Evolutionary conservation across 2,329 filamentous ascomycete species (phyloP), one percentile per base, ranked within the genome.

Genomic region (Xylaria sp.): DNA sequence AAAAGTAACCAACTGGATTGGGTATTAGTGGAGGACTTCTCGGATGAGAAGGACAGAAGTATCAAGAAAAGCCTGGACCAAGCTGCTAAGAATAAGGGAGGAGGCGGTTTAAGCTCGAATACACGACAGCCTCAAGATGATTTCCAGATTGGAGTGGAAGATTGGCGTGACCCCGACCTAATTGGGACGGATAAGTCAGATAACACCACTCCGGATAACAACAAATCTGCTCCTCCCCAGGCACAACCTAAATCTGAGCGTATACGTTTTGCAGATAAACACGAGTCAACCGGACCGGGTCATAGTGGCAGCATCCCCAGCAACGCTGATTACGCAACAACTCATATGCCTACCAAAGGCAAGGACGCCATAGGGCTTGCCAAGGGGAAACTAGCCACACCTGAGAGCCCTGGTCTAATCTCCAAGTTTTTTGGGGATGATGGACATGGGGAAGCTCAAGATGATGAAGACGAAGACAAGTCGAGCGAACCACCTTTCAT

Each of bases 131-230:
- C 68, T 1, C 60, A 82, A 53, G 90, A 93, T 76, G 87, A 85
- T 63, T 95, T 94, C 76, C 85, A 92, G 50, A 94, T 95, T 73
- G 92, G 92, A n/a, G 89, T 94, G 13, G 91, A 96, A 71, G 92
- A 96, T 76, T 95, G 92, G 92, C 87, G 92, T 71, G 92, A 96
- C 76, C 90, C 92, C 5, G 92, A 93, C 76, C 81, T 93, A 20
- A 82, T 93, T 25, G 84, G 83, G 1, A 76, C 73, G 31, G 45
- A 79, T 68, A 66, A 69, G 38, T 39, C 62, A 15, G 61, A 66
- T 38, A 66, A 45, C 6, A 58, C 63, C 29, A 42, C 42, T 5
- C 27, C 75, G 44, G 72, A 74, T 56, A 69, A 75, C 25, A 73
- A 75, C 66, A 81, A 80, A 63, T 66, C 71, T 36, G 68, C 56